These are phyloP conservation scores for Penicillium mononematosum DNA, from an alignment of 495 filamentous ascomycete species.

Conservation along the genomic window DNA sequence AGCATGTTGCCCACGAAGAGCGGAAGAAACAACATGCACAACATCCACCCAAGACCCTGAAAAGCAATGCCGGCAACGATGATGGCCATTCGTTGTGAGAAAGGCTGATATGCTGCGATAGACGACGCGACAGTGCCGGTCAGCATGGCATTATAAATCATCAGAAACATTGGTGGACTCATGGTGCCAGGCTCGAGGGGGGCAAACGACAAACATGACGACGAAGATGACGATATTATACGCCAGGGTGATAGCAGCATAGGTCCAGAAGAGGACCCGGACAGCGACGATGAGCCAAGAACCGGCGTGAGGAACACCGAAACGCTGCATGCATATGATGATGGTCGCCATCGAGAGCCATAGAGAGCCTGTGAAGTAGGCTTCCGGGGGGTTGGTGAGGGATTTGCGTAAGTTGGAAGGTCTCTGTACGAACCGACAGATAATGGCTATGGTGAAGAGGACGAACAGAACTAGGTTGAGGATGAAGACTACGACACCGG, in stretches of 20 bases:
- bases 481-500: conserved; percentile 3
- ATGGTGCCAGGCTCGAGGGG: conserved; percentile 2
- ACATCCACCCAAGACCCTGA: conserved; percentile 2
- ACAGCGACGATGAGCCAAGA: background rate
- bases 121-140: conserved; percentile 1
- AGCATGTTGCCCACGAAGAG: conserved; percentile 3
- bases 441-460: background rate
- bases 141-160: conserved; percentile 2
- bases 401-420: conserved; percentile 2
- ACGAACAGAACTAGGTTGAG: conserved; percentile 3
- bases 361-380: conserved; percentile 1
- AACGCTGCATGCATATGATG: conserved; percentile 4
- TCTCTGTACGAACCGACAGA: conserved; percentile 1
- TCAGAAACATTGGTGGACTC: conserved; percentile 4
- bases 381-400: background rate
- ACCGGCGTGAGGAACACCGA: conserved; percentile 1
- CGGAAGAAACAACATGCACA: background rate
- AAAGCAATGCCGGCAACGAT: conserved; percentile 4
- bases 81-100: conserved; percentile 1
- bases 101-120: conserved; percentile 2
- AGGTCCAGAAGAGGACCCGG: conserved; percentile 1
- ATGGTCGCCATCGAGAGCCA: conserved; percentile 4
- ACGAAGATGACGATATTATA: conserved; percentile 2
- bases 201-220: conserved; percentile 5
- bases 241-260: background rate